Evolutionary conservation across 352 stramenopile species (phyloP), one percentile per base, ranked within the genome.

Genomic region (Phytophthora pinifolia): DNA sequence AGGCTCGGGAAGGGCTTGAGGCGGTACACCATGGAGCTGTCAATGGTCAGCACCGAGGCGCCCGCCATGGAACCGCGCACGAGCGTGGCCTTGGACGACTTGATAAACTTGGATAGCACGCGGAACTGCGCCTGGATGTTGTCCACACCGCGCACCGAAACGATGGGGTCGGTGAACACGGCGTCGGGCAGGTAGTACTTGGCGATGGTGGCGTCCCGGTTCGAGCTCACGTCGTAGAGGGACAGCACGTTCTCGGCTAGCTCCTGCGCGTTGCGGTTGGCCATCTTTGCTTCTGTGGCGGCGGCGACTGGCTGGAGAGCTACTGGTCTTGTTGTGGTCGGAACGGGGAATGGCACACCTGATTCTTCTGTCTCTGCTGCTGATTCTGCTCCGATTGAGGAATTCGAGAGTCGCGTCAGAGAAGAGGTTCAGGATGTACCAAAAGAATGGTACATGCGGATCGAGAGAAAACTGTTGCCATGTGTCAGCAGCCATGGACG

Each of bases 121-220:
- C 83, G 83, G 64, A 94, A 94, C 67, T 94, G 83, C 56, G 83
- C 83, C 59, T 90, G 80, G 58, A 94, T 87, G 59, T 94, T 92
- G 46, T 87, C 81, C 32, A 89, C 44, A 41, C 83, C 83, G 13
- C 69, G 65, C 46, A 92, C 83, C 27, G 75, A 76, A 33, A 94
- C 78, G 51, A 94, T 48, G 29, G 83, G 83, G 62, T 94, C 83
- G 18, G 79, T 86, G 65, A 94, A 94, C 13, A 86, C 76, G 27
- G 83, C 83, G 47, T 92, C 79, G 12, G 76, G 60, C 36, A 79
- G 70, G 55, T 94, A 94, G 52, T 88, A 79, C 58, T 86, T 81
- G 62, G 79, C 75, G 47, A 94, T 87, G 29, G 84, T 86, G 51
- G 72, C 78, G 68, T 92, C 83, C 44, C 65, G 65, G 45, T 72